Base-by-base conservation (phyloP, 768 basidiomycete genomes). In the Podaxis sp. region DNA sequence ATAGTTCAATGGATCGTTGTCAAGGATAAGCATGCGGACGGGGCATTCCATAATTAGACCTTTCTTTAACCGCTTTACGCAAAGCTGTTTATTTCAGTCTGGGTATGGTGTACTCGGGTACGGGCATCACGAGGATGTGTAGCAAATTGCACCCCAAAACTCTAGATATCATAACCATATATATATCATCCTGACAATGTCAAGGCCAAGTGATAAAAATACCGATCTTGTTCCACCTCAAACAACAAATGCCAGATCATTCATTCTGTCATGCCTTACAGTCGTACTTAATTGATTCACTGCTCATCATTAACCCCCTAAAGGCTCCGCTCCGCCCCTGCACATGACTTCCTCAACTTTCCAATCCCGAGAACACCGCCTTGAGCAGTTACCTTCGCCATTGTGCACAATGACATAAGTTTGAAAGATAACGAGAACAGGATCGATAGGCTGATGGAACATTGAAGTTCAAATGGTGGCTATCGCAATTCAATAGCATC, bases 91-190 rank as follows among this genome's bases (percentile, higher is more conserved):
- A 54, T 36, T 37, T 54, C 14, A 28, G 35, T 23, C 28, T 10
- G 37, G 52, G 52, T 54, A 23, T 38, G 13, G 28, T 28, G 37
- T 54, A 54, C 52, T 38, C 52, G 52, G 52, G 52, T 37, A 54
- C 35, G 36, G 50, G 47, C 47, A 52, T 52, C 50, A 52, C 36
- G 9, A 48, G 21, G 47, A 18, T 27, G 23, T 1, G 18, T 14
- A 23, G 51, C 51, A 54, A 21, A 48, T 48, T 11, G 16, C 52
- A 54, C 52, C 52, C 52, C 52, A 54, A 38, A 54, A 54, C 52
- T 54, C n/a, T 54, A 54, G 21, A 36, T 54, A 54, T 48, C 42
- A 23, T 35, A 23, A 11, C 4, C 32, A 36, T 11, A 23, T 27
- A 13, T 48, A 48, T 48, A 18, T 37, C 52, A 38, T 23, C 21